A percentile compares a stretch with the other conserved stretches of the same genome.
Evolutionary conservation across 768 basidiomycete species (phyloP).

Genomic region (Termitomyces sp.): DNA sequence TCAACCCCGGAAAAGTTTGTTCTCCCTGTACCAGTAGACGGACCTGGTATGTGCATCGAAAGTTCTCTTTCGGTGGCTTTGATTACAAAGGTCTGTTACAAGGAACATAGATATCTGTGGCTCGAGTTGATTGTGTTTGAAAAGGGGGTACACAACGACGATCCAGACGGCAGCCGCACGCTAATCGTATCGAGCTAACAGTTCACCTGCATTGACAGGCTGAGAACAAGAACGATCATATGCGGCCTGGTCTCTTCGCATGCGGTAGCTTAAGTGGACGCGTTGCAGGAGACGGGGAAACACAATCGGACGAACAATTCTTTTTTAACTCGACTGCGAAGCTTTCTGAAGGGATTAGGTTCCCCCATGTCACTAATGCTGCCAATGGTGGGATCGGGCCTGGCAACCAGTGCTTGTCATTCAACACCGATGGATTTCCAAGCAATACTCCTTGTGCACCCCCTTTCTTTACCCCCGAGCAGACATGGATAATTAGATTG

Average conservation of each 20-base stretch:
- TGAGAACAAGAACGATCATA: constrained; percentile 19
- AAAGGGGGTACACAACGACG: not conserved
- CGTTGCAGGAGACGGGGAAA: constrained; percentile 23
- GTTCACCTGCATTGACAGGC: constrained; percentile 23
- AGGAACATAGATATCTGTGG: not conserved
- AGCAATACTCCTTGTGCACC: constrained; percentile 23
- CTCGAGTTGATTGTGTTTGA: not conserved
- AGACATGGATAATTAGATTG: constrained; percentile 18
- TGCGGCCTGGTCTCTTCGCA: constrained; percentile 24
- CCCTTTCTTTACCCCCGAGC: constrained; percentile 22
- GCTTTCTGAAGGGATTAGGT: constrained; percentile 18
- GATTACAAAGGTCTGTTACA: constrained; percentile 20
- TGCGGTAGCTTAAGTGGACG: constrained; percentile 22
- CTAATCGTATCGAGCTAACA: constrained; percentile 28
- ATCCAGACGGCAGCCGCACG: constrained; percentile 4
- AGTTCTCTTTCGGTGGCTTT: constrained; percentile 1
- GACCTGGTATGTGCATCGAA: constrained; percentile 9
- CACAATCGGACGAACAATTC: constrained; percentile 21
- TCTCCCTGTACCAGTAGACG: constrained; percentile 16
- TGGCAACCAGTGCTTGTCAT: constrained; percentile 24
- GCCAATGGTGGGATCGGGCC: constrained; percentile 20
- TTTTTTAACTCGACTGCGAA: constrained; percentile 21
- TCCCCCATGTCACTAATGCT: constrained; percentile 19
- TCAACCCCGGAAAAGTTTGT: constrained; percentile 13
- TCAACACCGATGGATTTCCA: constrained; percentile 20